Evolutionary conservation across 495 filamentous ascomycete species (phyloP), one percentile per base, ranked within the genome.

Genomic region (Aspergillus ostianus): DNA sequence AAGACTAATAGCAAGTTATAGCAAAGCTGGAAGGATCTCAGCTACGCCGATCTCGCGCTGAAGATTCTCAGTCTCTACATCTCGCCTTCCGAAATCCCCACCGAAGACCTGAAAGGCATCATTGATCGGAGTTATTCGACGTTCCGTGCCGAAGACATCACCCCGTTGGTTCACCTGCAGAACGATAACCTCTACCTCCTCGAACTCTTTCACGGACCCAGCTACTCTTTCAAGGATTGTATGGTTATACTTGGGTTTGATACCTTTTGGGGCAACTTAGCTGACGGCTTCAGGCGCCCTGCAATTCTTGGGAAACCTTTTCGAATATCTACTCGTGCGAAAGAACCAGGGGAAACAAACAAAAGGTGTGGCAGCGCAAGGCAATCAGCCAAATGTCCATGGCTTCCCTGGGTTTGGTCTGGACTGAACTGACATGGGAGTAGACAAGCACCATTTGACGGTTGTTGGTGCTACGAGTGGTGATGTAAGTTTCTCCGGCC

Each of bases 181-280:
- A 75, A 88, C 57, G 82, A 84, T 63, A 85, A 91, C 68, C 70
- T 97, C 9, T 82, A 96, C 69, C 74, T 98, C 12, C 85, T 98
- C 12, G 94, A 98, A 74, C 86, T 98, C 12, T 98, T 97, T 82
- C 93, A 98, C 70, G 94, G 94, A n/a, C 93, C 92, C 2, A 97
- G 85, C n/a, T 96, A 87, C 65, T 85, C 93, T 7, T 97, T 97
- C 81, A 97, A 97, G 74, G 93, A 95, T 68, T 63, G 59, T 57
- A 18, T n/a, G 55, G 6, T 26, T 47, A 41, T 47, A 27, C 46
- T 51, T 4, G 17, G 29, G 29, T 10, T 46, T 5, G 3, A 20
- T 13, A 17, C 29, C 9, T n/a, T 50, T 47, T 51, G 44, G 17
- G 15, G 8, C 26, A 29, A 45, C 26, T 17, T 12, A 27, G 19